Evolutionary conservation across 2,329 filamentous ascomycete species (phyloP).

Genomic region (Aspergillus fischeri): DNA sequence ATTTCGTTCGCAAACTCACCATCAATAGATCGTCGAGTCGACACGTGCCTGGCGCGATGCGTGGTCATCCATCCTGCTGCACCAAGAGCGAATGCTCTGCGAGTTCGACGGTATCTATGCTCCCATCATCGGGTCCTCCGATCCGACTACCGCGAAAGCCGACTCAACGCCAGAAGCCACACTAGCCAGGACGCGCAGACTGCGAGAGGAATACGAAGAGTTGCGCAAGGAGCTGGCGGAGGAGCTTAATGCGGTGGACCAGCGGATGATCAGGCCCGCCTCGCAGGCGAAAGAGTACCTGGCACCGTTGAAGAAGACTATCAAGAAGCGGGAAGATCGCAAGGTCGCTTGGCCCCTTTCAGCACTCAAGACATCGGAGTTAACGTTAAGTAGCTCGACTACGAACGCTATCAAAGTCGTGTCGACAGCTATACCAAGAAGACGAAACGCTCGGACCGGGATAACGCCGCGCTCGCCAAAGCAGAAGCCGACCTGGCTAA

Average conservation of each 20-base stretch:
- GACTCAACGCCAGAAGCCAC: slow-evolving; percentile 59
- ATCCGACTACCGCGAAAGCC: slow-evolving; percentile 52
- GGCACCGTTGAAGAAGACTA: slow-evolving; percentile 71
- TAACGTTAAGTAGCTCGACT: slow-evolving; percentile 57
- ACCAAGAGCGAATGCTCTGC: slow-evolving; percentile 63
- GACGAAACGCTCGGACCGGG: slow-evolving; percentile 64
- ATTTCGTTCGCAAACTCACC: neutral
- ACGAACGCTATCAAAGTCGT: slow-evolving; percentile 70
- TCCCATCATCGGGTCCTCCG: slow-evolving; percentile 65
- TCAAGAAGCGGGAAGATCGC: slow-evolving; percentile 80
- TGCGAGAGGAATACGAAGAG: slow-evolving; percentile 66
- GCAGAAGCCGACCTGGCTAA: slow-evolving; percentile 65
- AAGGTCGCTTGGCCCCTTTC: slow-evolving; percentile 43
- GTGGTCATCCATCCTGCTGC: slow-evolving; percentile 68
- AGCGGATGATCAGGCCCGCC: slow-evolving; percentile 65
- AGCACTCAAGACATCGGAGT: neutral
- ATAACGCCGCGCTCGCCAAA: slow-evolving; percentile 67
- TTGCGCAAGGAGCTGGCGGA: slow-evolving; percentile 67
- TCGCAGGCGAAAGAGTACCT: slow-evolving; percentile 65
- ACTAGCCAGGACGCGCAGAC: slow-evolving; percentile 59
- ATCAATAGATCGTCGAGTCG: slow-evolving; percentile 66
- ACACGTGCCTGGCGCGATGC: slow-evolving; percentile 73
- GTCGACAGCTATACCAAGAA: slow-evolving; percentile 69
- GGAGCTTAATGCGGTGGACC: slow-evolving; percentile 68
- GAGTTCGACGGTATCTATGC: slow-evolving; percentile 72